phyloP scores from a whole-genome alignment of 208 protist genomes.

The Wallacemonas sp. region DNA sequence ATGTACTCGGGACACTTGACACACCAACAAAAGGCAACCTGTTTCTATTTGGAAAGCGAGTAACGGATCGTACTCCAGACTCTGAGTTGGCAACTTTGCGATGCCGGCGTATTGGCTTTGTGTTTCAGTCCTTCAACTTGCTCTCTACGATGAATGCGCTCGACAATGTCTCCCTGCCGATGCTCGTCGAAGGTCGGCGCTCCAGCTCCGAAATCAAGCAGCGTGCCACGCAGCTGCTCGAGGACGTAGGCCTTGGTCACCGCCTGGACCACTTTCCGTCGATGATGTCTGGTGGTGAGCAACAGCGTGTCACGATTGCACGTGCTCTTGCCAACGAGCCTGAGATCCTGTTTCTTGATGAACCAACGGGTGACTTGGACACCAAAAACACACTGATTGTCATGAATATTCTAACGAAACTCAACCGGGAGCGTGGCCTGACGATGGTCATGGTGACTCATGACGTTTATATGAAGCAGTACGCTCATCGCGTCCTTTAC shows the following conservation, averaged over 20 bases:
- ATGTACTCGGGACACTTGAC: constrained; percentile 97
- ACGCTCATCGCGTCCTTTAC: constrained; percentile 92
- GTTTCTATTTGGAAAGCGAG: constrained; percentile 81
- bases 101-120: constrained; percentile 89
- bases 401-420: constrained; percentile 92
- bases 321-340: constrained; percentile 94
- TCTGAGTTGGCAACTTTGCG: constrained; percentile 65
- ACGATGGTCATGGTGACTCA: constrained; percentile 98
- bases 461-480: constrained; percentile 95
- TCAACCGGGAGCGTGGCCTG: constrained; percentile 89
- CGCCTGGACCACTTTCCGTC: constrained; percentile 90
- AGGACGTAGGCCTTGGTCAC: constrained; percentile 87
- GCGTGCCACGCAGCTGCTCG: constrained; percentile 69
- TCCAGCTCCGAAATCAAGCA: constrained; percentile 61
- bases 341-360: constrained; percentile 94
- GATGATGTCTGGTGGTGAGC: constrained; percentile 96
- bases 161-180: constrained; percentile 96
- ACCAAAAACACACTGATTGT: constrained; percentile 94
- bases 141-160: constrained; percentile 93
- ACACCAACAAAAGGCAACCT: constrained; percentile 96
- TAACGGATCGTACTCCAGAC: constrained; percentile 77
- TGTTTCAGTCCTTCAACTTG: constrained; percentile 98
- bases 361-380: constrained; percentile 97
- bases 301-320: constrained; percentile 96
- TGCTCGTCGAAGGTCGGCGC: constrained; percentile 90